Base-by-base conservation (phyloP, 257 asterid species). In the Jaltomata sinuosa region DNA sequence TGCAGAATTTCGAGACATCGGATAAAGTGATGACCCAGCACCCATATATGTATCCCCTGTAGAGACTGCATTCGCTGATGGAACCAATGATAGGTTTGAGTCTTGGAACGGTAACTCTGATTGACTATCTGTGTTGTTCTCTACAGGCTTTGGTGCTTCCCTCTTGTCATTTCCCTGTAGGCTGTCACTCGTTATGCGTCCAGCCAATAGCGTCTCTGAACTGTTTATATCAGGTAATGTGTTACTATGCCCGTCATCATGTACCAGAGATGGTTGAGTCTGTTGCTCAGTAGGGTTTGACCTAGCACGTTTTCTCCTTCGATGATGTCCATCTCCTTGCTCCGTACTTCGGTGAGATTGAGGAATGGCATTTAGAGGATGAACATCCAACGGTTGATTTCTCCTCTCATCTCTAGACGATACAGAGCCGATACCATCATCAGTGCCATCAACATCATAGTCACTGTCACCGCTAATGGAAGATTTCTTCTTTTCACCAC, bases 401-500 rank as follows among this genome's bases (percentile, higher is more conserved):
- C 84, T 90, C 85, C 88, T 67, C 79, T 82, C 89, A 85, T 86
- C 91, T 85, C 79, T 90, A 32, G 97, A 94, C 6, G 97, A 94
- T 67, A 92, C 93, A 61, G 95, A 91, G 40, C 87, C 93, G 57
- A 85, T 64, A 57, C 90, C 92, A 85, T 93, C 91, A 72, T 90
- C 90, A 10, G 79, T 71, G 0, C 91, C 93, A 85, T 91, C 93
- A 29, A 94, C 96, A 84, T 94, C 97, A 87, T 94, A 93, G 87
- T 91, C 95, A 81, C 97, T 93, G 85, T 93, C 97, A 83, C 92
- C 87, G 71, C 94, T 92, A 81, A 83, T 84, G 31, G 85, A 80
- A 80, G 90, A 85, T 89, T 87, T 92, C 91, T 85, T 94, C 87
- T 89, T 92, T 81, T 71, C 88, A 84, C 90, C 87, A 47, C 88